Percentiles rank a stretch among this genome's conserved stretches.
Evolutionary conservation across 192 early-diverging fungal genomes (phyloP).

Genomic region (Chytriomyces confervae): DNA sequence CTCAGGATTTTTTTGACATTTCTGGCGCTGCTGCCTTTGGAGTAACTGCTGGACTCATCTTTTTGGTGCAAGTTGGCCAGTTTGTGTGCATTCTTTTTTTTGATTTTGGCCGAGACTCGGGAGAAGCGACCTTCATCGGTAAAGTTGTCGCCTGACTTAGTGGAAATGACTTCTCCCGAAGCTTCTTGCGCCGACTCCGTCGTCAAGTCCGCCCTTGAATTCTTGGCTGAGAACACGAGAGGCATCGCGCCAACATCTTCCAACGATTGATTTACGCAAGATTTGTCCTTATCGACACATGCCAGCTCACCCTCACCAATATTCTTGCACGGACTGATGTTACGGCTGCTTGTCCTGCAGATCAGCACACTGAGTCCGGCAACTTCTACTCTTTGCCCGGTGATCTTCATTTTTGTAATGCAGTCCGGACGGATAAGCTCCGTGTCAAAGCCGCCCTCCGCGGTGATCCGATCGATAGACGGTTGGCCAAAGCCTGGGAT

Average conservation of each 20-base stretch:
- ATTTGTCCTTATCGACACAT: neutral
- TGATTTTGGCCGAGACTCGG: neutral
- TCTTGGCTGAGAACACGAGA: slow-evolving; percentile 39
- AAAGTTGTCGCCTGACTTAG: neutral
- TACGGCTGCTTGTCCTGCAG: neutral
- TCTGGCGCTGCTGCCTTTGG: slow-evolving; percentile 22
- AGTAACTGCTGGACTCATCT: neutral
- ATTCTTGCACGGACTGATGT: neutral
- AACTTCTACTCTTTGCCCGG: slow-evolving; percentile 1
- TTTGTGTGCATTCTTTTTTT: neutral
- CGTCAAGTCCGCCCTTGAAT: slow-evolving; percentile 19
- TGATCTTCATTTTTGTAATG: slow-evolving; percentile 3
- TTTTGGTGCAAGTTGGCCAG: neutral
- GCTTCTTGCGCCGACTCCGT: neutral
- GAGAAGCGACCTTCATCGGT: neutral
- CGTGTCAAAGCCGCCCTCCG: slow-evolving; percentile 3
- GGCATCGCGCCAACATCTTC: slow-evolving; percentile 25
- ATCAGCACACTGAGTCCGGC: neutral
- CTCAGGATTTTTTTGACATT: slow-evolving; percentile 39
- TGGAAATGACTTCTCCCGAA: neutral
- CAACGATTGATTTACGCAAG: neutral
- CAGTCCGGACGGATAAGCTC: neutral
- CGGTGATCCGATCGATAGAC: neutral
- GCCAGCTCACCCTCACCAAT: neutral
- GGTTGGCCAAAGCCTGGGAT: slow-evolving; percentile 3